phyloP scores from a whole-genome alignment of 2,329 filamentous ascomycete species.

The Epichloe gansuensis region DNA sequence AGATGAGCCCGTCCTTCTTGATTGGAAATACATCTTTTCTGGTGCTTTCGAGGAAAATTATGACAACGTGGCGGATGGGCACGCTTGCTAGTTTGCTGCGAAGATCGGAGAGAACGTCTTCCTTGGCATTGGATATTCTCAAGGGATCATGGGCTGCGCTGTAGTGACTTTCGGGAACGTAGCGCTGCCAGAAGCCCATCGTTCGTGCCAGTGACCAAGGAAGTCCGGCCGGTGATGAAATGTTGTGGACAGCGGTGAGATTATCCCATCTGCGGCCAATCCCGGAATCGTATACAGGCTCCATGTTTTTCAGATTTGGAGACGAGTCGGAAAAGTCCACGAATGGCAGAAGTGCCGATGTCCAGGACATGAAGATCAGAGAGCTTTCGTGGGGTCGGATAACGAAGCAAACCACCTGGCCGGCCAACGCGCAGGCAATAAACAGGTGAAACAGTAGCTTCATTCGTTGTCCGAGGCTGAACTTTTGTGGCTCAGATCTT shows the following conservation, averaged over 20 bases:
- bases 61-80: conserved; percentile 29
- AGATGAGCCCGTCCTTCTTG: conserved; percentile 27
- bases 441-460: conserved; percentile 7
- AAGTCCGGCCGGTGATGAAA: conserved; percentile 15
- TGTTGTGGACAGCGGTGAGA: conserved; percentile 14
- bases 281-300: conserved; percentile 11
- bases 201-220: conserved; percentile 11
- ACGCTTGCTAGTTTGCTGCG: conserved; percentile 16
- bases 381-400: conserved; percentile 19
- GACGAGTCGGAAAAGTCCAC: conserved; percentile 20
- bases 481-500: not conserved
- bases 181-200: conserved; percentile 20
- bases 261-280: conserved; percentile 18
- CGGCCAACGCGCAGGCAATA: conserved; percentile 8
- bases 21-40: conserved; percentile 33
- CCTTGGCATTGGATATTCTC: conserved; percentile 27
- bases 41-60: conserved; percentile 34
- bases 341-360: conserved; percentile 20
- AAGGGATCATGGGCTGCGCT: conserved; percentile 25
- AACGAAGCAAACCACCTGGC: conserved; percentile 11
- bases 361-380: conserved; percentile 24
- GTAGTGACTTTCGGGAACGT: conserved; percentile 15
- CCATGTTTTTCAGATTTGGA: conserved; percentile 14
- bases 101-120: conserved; percentile 18
- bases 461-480: not conserved